These are phyloP conservation scores for Omphalotus guepiniiformis DNA, from an alignment of 768 basidiomycete genomes.

Conservation along the genomic window DNA sequence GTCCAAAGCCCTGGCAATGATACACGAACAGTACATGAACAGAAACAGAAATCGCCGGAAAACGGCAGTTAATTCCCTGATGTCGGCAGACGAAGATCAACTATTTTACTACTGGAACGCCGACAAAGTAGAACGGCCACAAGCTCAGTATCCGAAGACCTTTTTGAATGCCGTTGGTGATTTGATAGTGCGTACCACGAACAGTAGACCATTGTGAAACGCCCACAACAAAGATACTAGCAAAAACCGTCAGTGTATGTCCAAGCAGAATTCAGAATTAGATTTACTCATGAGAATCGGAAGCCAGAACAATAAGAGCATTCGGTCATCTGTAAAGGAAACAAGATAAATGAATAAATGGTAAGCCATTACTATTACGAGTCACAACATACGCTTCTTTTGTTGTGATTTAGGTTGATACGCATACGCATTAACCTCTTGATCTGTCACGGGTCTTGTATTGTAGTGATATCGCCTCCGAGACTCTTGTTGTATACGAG, in stretches of 20 bases:
- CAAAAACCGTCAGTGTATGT: constrained; percentile 2
- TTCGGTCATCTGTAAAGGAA: constrained; percentile 61
- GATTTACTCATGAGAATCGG: constrained; percentile 76
- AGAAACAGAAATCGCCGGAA: too few species aligned
- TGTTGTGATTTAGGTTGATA: constrained; percentile 57
- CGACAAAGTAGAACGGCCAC: constrained; percentile 13
- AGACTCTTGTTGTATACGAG: constrained; percentile 27
- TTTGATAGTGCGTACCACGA: constrained; percentile 47
- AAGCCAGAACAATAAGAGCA: constrained; percentile 84
- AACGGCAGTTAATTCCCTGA: too few species aligned
- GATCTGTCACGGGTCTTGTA: constrained; percentile 48
- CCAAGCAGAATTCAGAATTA: constrained; percentile 3
- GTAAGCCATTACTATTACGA: background rate
- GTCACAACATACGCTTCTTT: constrained; percentile 55
- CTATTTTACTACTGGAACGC: background rate
- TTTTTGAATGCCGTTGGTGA: constrained; percentile 42
- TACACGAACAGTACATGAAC: too few species aligned
- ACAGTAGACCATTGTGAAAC: constrained; percentile 49
- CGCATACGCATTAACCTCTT: constrained; percentile 64
- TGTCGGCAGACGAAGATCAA: too few species aligned
- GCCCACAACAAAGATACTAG: constrained; percentile 63
- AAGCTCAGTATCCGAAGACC: constrained; percentile 33
- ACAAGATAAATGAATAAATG: constrained; percentile 8
- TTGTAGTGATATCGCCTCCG: constrained; percentile 42
- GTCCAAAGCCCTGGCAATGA: too few species aligned